Base-by-base conservation (phyloP, 129 eudicot genomes). In the Chrysanthemum seticuspe region DNA sequence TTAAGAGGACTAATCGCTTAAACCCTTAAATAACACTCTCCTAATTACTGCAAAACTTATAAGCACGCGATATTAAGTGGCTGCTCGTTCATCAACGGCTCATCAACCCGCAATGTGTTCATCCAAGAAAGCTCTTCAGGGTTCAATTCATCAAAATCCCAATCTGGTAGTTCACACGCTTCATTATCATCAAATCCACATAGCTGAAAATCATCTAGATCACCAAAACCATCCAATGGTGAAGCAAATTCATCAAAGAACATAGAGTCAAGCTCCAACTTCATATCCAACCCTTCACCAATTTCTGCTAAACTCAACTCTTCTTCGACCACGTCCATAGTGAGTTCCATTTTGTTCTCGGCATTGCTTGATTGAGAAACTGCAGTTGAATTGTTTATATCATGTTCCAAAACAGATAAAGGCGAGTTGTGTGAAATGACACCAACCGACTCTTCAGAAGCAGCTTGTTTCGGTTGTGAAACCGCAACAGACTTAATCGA, bases 101-200 rank as follows among this genome's bases (percentile, higher is more conserved):
- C 85, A 2, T 65, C 83, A 60, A 49, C 79, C 70, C 80, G 62
- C 77, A 76, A 53, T 15, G 81, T 87, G 68, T 85, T 89, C 87
- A 79, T 85, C 91, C 89, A 87, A 31, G 83, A 76, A 19, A 82
- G 64, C 9, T 82, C 96, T n/a, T 88, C 97, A 1, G 66, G 80
- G 31, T 81, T 88, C 4, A 88, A 48, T 15, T 89, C 95, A 6
- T 87, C 94, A 1, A 88, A 84, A 65, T 92, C 91, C 77, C 87
- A 91, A 78, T 87, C 87, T 6, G 88, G 91, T 4, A 89, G 40
- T 12, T 72, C 88, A 51, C 74, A 68, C 2, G 84, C 80, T 65
- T 67, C 86, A 31, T 75, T 23, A 11, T 72, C 82, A 0, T 87
- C 94, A 4, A 89, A 72, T 47, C 94, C 96, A 15, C 75, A 60